These are phyloP conservation scores for Trichosporon sp. DNA, from an alignment of 1,284 basidiomycete species.

Conservation along the genomic window DNA sequence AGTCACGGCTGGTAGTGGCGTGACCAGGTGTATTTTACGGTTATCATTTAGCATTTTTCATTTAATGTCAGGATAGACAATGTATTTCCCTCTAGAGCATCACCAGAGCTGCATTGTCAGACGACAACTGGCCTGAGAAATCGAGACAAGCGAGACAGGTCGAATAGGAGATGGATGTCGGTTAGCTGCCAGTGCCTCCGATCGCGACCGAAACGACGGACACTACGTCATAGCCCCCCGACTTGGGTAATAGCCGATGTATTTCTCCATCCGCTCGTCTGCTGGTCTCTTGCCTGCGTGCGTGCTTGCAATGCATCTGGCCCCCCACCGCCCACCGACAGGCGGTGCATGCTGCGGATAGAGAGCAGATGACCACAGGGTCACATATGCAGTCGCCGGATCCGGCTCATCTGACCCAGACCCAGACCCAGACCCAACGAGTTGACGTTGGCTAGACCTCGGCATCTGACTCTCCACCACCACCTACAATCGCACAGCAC, in stretches of 20 bases:
- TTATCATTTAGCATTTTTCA: background rate
- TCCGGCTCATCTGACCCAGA: background rate
- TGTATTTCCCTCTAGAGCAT: background rate
- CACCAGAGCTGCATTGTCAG: background rate
- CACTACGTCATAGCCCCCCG: background rate
- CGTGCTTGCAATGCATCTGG: background rate
- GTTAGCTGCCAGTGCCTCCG: too few relatives aligned
- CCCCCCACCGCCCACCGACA: too few relatives aligned
- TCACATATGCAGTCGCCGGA: background rate
- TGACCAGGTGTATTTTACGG: slow-evolving; percentile 1
- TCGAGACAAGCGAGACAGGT: too few relatives aligned
- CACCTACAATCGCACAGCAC: too few relatives aligned
- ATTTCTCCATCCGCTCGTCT: background rate
- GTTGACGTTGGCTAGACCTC: too few relatives aligned
- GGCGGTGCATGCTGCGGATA: background rate
- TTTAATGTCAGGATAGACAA: background rate
- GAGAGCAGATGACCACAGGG: background rate
- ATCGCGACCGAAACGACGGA: background rate
- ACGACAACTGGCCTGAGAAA: too few relatives aligned
- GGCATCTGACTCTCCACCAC: background rate
- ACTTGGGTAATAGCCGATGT: background rate
- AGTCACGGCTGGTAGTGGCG: background rate
- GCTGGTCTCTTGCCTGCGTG: too few relatives aligned
- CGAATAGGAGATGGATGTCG: too few relatives aligned
- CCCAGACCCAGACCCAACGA: background rate